Conservation (phyloP, 192 early-diverging fungal genomes). For the Rhizophlyctis rosea region DNA sequence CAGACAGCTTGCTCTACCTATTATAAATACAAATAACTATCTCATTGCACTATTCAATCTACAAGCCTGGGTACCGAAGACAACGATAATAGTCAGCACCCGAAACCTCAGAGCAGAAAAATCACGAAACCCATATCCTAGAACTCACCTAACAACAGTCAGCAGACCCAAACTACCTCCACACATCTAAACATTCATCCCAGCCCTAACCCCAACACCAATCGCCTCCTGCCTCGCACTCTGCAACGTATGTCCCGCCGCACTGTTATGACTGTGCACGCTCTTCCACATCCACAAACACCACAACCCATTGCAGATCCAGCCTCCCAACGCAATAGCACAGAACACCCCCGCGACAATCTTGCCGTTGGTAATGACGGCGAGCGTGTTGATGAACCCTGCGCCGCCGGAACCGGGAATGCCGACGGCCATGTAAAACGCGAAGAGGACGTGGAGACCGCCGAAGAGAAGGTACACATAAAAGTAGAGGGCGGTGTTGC, state of each 20-base stretch:
- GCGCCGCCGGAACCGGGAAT: constrained; percentile 78
- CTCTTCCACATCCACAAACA: constrained; percentile 39
- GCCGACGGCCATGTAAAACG: constrained; percentile 83
- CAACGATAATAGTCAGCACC: too few species aligned
- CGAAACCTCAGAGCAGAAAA: too few species aligned
- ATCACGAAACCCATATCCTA: too few species aligned
- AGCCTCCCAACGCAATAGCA: constrained; percentile 51
- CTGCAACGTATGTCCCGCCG: constrained; percentile 38
- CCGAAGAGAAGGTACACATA: constrained; percentile 83
- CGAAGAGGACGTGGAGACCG: constrained; percentile 78
- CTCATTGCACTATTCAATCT: too few species aligned
- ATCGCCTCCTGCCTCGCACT: constrained; percentile 39
- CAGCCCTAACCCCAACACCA: constrained; percentile 28
- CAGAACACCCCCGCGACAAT: constrained; percentile 29
- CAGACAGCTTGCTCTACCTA: too few species aligned
- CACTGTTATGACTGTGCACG: constrained; percentile 32
- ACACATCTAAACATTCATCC: too few species aligned
- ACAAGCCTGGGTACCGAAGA: too few species aligned
- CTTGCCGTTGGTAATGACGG: constrained; percentile 50
- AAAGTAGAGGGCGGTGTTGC: constrained; percentile 82
- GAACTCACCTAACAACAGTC: too few species aligned
- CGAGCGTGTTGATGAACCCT: constrained; percentile 76
- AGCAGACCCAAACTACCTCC: too few species aligned
- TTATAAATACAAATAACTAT: too few species aligned
- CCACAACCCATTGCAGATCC: constrained; percentile 58